Conservation (phyloP, 1,139 yeast genomes). For the Blastobotrys persicus region DNA sequence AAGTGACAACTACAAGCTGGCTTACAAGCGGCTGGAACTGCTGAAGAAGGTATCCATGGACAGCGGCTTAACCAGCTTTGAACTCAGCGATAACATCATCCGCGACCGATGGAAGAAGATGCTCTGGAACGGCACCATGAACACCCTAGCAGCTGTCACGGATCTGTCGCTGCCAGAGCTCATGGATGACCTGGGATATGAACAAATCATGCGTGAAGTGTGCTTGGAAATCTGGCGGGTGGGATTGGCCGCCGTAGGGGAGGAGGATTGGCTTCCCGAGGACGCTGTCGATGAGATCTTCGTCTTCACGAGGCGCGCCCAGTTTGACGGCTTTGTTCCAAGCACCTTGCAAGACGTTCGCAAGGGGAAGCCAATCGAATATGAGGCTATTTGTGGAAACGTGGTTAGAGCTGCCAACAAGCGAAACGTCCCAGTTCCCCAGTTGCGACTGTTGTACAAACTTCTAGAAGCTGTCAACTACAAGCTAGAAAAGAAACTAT, state of each 20-base stretch:
- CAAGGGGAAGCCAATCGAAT: conserved; percentile 25
- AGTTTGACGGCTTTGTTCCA: conserved; percentile 23
- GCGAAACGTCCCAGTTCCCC: conserved; percentile 22
- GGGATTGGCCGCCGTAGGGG: conserved; percentile 23
- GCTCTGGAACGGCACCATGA: conserved; percentile 29
- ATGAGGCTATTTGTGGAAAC: conserved; percentile 27
- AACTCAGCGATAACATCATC: conserved; percentile 17
- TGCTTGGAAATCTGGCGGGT: conserved; percentile 25
- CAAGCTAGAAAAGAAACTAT: conserved; percentile 9
- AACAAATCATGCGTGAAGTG: conserved; percentile 15
- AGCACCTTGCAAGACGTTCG: conserved; percentile 30
- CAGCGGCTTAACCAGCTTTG: conserved; percentile 16
- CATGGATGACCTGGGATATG: conserved; percentile 18
- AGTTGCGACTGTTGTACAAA: conserved; percentile 19
- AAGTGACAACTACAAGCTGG: conserved; percentile 6
- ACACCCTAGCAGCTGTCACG: conserved; percentile 24
- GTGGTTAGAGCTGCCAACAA: conserved; percentile 24
- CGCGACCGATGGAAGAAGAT: conserved; percentile 27
- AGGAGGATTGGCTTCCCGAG: conserved; percentile 19
- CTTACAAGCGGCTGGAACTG: conserved; percentile 9
- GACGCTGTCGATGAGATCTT: conserved; percentile 17
- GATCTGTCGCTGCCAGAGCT: conserved; percentile 20
- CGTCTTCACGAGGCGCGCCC: conserved; percentile 15
- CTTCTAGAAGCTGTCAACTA: conserved; percentile 23
- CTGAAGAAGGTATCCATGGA: conserved; percentile 15